Conservation (phyloP, 148 eudicot species). For the Agrostemma githago region DNA sequence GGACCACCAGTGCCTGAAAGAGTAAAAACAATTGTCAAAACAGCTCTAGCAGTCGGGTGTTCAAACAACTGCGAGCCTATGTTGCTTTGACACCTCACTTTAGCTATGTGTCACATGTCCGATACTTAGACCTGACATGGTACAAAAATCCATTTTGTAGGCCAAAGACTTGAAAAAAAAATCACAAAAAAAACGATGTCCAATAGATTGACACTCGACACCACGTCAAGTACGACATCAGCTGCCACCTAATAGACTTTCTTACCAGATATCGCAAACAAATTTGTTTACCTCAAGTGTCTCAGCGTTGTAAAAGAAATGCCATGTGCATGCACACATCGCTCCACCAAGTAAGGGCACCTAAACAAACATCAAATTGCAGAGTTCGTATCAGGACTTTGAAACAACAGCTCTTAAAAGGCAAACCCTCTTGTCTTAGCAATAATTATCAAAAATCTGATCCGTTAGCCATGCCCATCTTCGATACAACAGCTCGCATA, state of each 20-base stretch:
- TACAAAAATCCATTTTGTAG: too few relatives aligned
- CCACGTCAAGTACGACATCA: background rate
- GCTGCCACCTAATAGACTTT: background rate
- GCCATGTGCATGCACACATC: slow-evolving; percentile 98
- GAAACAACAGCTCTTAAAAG: background rate
- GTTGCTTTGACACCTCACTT: background rate
- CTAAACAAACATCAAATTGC: slow-evolving; percentile 33
- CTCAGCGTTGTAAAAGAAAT: slow-evolving; percentile 92
- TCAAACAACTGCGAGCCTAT: background rate
- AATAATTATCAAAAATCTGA: background rate
- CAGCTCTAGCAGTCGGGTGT: background rate
- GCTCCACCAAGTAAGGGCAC: slow-evolving; percentile 97
- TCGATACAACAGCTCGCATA: background rate
- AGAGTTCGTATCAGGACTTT: slow-evolving; percentile 1
- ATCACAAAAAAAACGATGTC: background rate
- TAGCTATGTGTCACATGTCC: background rate
- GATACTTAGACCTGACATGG: too few relatives aligned
- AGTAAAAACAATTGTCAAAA: slow-evolving; percentile 11
- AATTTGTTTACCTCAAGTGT: slow-evolving; percentile 53
- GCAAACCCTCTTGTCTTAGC: background rate
- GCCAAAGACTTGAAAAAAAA: too few relatives aligned
- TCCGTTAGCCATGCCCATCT: background rate
- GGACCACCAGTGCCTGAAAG: slow-evolving; percentile 53
- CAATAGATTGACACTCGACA: background rate
- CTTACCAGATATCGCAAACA: background rate